Conservation (phyloP, 495 filamentous ascomycete genomes). For the Penicillium tannophilum region DNA sequence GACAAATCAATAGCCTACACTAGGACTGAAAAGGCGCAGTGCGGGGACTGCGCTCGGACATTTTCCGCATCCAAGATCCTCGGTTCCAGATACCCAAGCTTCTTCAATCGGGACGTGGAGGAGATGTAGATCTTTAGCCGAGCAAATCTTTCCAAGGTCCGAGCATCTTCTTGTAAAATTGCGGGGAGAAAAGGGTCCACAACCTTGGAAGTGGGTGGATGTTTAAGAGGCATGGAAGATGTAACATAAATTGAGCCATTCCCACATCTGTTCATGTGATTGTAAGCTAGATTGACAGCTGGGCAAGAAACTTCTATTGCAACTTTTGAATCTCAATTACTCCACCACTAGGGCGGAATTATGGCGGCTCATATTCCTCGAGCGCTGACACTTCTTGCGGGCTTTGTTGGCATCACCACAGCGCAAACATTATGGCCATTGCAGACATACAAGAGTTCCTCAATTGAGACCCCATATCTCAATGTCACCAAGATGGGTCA, state of each 20-base stretch:
- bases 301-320: background rate
- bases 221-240: background rate
- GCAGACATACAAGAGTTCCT: slow-evolving; percentile 25
- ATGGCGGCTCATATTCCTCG: background rate
- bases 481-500: slow-evolving; percentile 34
- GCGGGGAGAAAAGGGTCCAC: background rate
- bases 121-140: background rate
- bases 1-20: background rate
- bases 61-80: background rate
- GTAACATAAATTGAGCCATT: background rate
- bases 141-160: background rate
- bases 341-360: background rate
- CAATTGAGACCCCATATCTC: slow-evolving; percentile 24
- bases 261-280: background rate
- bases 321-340: background rate
- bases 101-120: background rate
- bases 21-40: background rate
- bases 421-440: slow-evolving; percentile 18
- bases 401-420: background rate
- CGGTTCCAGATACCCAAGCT: background rate
- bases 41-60: background rate
- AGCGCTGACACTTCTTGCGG: background rate
- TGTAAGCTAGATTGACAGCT: background rate
- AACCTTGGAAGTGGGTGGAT: background rate
- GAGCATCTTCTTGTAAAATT: background rate